Conservation (phyloP, 1,284 basidiomycete species). For the Fomes fomentarius region DNA sequence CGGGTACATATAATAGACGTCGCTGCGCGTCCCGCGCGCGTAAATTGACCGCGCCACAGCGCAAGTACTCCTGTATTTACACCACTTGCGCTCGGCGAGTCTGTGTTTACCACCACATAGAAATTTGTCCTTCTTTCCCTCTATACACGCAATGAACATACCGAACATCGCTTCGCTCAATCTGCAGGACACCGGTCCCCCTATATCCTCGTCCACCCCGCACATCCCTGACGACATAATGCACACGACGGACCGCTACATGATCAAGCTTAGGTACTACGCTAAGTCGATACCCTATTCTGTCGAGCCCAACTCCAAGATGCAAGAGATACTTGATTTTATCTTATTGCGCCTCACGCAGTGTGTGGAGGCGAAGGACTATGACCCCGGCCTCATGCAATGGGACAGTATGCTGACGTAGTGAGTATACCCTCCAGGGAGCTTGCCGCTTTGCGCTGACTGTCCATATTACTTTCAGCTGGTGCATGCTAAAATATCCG, state of each 20-base stretch:
- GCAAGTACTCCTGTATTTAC: conserved; percentile 10
- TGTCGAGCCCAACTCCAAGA: conserved; percentile 78
- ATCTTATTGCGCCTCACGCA: conserved; percentile 74
- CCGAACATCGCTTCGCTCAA: conserved; percentile 52
- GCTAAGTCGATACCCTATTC: conserved; percentile 77
- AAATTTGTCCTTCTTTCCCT: conserved; percentile 3
- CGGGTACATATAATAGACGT: too few species aligned
- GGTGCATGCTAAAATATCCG: conserved; percentile 84
- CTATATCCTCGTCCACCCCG: conserved; percentile 13
- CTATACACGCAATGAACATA: conserved; percentile 42
- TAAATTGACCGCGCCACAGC: conserved; percentile 15
- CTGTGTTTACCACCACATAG: neutral
- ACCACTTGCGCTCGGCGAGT: conserved; percentile 9
- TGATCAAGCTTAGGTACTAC: conserved; percentile 62
- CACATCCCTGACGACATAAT: conserved; percentile 41
- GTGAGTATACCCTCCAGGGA: conserved; percentile 41
- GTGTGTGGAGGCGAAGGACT: conserved; percentile 81
- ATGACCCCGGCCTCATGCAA: conserved; percentile 73
- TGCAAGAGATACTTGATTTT: conserved; percentile 81
- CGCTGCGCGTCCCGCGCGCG: too few species aligned
- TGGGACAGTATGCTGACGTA: conserved; percentile 81
- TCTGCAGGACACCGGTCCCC: conserved; percentile 43
- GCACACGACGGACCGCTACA: conserved; percentile 46
- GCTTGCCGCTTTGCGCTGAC: conserved; percentile 20
- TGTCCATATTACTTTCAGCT: conserved; percentile 46